A percentile compares a stretch with the other conserved stretches of the same genome.
phyloP scores from a whole-genome alignment of 345 rosid species.

The Brassica juncea region DNA sequence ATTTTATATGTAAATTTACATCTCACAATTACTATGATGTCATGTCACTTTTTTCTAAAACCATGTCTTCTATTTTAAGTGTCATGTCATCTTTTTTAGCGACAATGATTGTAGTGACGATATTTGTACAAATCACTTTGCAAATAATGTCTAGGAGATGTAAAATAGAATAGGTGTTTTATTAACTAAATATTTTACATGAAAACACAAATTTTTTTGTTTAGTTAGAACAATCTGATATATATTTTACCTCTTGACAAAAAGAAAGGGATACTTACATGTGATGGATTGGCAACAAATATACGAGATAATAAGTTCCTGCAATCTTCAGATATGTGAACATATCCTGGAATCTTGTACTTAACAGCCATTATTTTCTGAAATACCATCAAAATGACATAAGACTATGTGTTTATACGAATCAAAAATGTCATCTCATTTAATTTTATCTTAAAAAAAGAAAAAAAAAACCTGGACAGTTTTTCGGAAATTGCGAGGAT shows the following conservation, averaged over 20 bases:
- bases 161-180: neutral
- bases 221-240: neutral
- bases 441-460: neutral
- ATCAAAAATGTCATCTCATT: neutral
- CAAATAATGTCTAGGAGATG: neutral
- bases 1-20: no score
- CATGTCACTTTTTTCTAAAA: no score
- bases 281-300: constrained; percentile 77
- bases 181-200: neutral
- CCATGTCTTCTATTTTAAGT: no score
- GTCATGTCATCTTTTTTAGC: no score
- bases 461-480: constrained; percentile 56
- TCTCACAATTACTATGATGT: no score
- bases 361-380: constrained; percentile 89
- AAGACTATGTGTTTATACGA: neutral
- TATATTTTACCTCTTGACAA: neutral
- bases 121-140: no score
- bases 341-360: constrained; percentile 81
- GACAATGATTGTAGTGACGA: no score
- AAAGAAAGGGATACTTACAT: constrained; percentile 42
- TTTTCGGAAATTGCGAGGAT: constrained; percentile 68
- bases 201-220: neutral
- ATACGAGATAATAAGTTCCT: constrained; percentile 66
- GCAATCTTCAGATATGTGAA: constrained; percentile 76
- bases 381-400: neutral